Conservation (phyloP, 2,329 filamentous ascomycete genomes). For the Fusarium sulawesiense region DNA sequence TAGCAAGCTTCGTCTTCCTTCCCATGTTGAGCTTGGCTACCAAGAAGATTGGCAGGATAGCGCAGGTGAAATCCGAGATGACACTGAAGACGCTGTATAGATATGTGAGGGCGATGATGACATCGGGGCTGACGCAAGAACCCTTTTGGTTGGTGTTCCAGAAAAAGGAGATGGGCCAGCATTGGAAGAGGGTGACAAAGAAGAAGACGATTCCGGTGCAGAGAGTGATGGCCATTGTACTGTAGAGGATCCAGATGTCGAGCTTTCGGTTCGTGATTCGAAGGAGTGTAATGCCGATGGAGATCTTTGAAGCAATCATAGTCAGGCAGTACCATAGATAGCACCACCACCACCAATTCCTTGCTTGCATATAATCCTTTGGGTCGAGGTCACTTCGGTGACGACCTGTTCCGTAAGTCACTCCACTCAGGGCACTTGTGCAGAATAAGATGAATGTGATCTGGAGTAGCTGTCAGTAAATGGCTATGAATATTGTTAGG, state of each 20-base stretch:
- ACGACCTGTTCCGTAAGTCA: conserved; percentile 56
- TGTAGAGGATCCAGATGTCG: conserved; percentile 53
- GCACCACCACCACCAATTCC: conserved; percentile 55
- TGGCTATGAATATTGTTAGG: no score
- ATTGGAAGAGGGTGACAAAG: conserved; percentile 56
- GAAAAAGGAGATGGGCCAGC: conserved; percentile 54
- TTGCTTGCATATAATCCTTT: conserved; percentile 46
- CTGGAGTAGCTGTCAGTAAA: conserved; percentile 31
- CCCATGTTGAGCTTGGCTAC: conserved; percentile 68
- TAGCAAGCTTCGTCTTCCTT: conserved; percentile 60
- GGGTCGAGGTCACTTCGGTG: conserved; percentile 49
- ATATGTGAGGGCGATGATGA: conserved; percentile 64
- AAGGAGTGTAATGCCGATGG: conserved; percentile 57
- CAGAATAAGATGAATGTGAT: conserved; percentile 53
- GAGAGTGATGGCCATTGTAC: conserved; percentile 51
- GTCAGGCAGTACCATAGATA: conserved; percentile 52
- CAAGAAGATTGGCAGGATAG: conserved; percentile 64
- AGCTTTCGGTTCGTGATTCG: conserved; percentile 52
- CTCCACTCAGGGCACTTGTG: conserved; percentile 50
- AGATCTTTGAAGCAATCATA: conserved; percentile 56
- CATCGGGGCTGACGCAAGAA: conserved; percentile 53
- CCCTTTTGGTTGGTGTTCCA: conserved; percentile 53
- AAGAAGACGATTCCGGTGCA: conserved; percentile 55
- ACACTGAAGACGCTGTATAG: conserved; percentile 63
- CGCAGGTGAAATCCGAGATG: conserved; percentile 63